These are phyloP conservation scores for Gossypium bickii DNA, from an alignment of 345 rosid genomes.

Conservation along the genomic window DNA sequence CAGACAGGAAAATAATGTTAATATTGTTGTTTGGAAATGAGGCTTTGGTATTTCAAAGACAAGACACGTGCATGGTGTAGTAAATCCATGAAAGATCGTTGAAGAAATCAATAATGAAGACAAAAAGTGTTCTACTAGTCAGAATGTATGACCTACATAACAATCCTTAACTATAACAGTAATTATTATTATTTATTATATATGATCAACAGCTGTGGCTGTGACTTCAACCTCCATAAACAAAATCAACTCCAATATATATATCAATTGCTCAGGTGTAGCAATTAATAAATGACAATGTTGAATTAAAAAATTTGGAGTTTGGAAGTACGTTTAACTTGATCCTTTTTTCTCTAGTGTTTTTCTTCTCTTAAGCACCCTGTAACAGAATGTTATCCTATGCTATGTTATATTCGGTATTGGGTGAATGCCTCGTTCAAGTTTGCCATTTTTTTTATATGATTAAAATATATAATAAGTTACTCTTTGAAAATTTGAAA, in stretches of 20 bases:
- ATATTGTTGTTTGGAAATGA: neutral
- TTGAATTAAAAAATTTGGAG: neutral
- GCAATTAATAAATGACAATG: neutral
- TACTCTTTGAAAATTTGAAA: too few species aligned
- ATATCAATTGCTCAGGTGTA: neutral
- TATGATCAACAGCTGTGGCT: neutral
- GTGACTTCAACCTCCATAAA: neutral
- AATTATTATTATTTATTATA: neutral
- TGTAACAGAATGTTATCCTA: neutral
- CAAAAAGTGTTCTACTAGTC: neutral
- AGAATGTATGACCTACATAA: constrained; percentile 8
- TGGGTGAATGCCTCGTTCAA: neutral
- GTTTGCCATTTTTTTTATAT: too few species aligned
- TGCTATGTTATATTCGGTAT: neutral
- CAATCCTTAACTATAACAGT: neutral
- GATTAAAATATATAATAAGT: too few species aligned
- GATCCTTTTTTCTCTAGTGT: neutral
- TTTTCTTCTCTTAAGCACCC: neutral
- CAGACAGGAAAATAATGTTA: neutral
- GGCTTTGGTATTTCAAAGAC: constrained; percentile 7
- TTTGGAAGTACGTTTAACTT: neutral
- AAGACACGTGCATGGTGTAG: constrained; percentile 13
- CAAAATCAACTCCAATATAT: neutral
- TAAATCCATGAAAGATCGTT: constrained; percentile 6
- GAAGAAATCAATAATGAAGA: neutral